A percentile compares a stretch with the other conserved stretches of the same genome.
Evolutionary conservation across 345 rosid genomes (phyloP).

Genomic region (Streptanthus diversifolius): DNA sequence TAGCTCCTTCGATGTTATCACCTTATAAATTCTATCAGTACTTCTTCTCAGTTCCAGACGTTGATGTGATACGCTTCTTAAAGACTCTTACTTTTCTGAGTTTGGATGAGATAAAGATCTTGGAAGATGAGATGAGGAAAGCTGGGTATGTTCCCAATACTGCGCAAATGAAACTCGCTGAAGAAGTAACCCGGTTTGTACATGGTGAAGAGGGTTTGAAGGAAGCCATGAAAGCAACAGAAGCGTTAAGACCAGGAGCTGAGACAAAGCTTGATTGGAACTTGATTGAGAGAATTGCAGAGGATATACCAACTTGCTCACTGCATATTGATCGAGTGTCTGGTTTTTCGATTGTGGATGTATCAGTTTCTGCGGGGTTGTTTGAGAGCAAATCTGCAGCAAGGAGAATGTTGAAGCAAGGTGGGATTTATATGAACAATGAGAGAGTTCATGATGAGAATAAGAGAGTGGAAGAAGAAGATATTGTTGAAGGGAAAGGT

Average conservation of each 20-base stretch:
- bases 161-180: conserved; percentile 74
- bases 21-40: conserved; percentile 93
- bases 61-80: conserved; percentile 72
- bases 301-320: conserved; percentile 84
- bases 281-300: conserved; percentile 76
- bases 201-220: conserved; percentile 85
- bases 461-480: conserved; percentile 63
- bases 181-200: conserved; percentile 86
- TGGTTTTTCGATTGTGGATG: conserved; percentile 56
- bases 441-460: conserved; percentile 67
- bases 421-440: conserved; percentile 94
- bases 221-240: conserved; percentile 90
- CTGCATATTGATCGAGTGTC: conserved; percentile 53
- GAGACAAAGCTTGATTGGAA: conserved; percentile 89
- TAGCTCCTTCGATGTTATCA: conserved; percentile 65
- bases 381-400: conserved; percentile 85
- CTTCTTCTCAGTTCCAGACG: conserved; percentile 87
- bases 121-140: conserved; percentile 64
- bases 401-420: conserved; percentile 81
- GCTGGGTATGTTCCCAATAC: conserved; percentile 71
- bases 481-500: conserved; percentile 84
- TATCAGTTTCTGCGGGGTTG: conserved; percentile 76
- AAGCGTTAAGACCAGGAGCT: conserved; percentile 87
- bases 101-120: conserved; percentile 57
- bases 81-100: conserved; percentile 73